A percentile compares a stretch with the other conserved stretches of the same genome.
Evolutionary conservation across 139 green algal species (phyloP).

Genomic region (Chlorella sorokiniana): DNA sequence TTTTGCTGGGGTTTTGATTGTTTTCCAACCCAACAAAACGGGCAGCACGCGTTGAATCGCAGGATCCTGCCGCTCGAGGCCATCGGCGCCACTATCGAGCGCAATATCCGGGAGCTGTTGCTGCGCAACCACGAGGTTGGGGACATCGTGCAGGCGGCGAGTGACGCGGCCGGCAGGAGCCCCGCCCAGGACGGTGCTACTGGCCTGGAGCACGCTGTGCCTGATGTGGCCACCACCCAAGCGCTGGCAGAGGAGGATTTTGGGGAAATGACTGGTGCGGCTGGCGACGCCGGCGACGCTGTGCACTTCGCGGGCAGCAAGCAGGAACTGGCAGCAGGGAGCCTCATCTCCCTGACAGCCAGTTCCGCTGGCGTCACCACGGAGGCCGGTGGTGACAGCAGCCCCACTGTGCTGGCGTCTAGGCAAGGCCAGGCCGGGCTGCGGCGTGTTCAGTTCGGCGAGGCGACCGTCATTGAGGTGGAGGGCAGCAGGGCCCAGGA

Average conservation of each 20-base stretch:
- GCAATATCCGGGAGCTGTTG: slow-evolving; percentile 39
- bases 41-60: too few relatives aligned
- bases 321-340: too few relatives aligned
- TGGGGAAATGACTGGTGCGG: slow-evolving; percentile 27
- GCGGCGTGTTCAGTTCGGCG: slow-evolving; percentile 8
- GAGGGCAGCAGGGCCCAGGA: neutral
- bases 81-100: slow-evolving; percentile 42
- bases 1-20: neutral
- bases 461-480: slow-evolving; percentile 3
- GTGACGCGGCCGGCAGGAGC: neutral
- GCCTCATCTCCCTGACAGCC: slow-evolving; percentile 9
- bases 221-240: neutral
- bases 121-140: slow-evolving; percentile 4
- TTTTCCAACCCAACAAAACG: too few relatives aligned
- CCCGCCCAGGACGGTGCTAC: neutral
- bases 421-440: neutral
- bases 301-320: neutral
- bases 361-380: neutral
- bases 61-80: slow-evolving; percentile 52
- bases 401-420: neutral
- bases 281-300: neutral
- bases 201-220: neutral
- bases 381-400: neutral
- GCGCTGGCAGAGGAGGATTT: slow-evolving; percentile 8
- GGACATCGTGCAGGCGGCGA: neutral